Percentiles rank a stretch among this genome's conserved stretches.
These are phyloP conservation scores for Phytophthora fragariae DNA, from an alignment of 352 stramenopile genomes.

Conservation along the genomic window DNA sequence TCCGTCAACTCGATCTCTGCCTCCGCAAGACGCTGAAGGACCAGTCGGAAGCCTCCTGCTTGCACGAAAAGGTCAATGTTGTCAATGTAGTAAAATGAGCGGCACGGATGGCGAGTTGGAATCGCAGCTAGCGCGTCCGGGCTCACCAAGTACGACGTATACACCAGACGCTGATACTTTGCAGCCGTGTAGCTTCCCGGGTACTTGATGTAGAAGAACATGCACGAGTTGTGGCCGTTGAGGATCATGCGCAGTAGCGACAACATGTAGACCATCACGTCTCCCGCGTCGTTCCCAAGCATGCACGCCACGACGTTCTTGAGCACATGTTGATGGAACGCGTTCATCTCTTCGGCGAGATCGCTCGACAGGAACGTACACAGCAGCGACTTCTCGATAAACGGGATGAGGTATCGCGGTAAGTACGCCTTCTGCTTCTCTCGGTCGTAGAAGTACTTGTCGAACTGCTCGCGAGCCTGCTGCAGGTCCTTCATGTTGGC, in stretches of 20 bases:
- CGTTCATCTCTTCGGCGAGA: constrained; percentile 78
- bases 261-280: constrained; percentile 55
- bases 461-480: constrained; percentile 70
- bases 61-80: constrained; percentile 88
- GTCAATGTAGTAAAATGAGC: constrained; percentile 86
- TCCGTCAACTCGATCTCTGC: constrained; percentile 60
- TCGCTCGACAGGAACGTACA: constrained; percentile 76
- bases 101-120: constrained; percentile 71
- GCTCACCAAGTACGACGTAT: constrained; percentile 76
- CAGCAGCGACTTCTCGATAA: constrained; percentile 80
- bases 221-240: constrained; percentile 77
- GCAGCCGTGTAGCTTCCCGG: constrained; percentile 60
- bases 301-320: constrained; percentile 82
- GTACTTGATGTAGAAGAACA: constrained; percentile 90
- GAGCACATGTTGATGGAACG: constrained; percentile 81
- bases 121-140: constrained; percentile 62
- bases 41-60: constrained; percentile 76
- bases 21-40: constrained; percentile 67
- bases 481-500: constrained; percentile 72
- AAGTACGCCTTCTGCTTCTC: constrained; percentile 62
- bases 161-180: constrained; percentile 76
- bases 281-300: constrained; percentile 49
- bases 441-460: constrained; percentile 73
- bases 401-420: constrained; percentile 60
- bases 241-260: constrained; percentile 80